Evolutionary conservation across 805 yeast species (phyloP), one percentile per base, ranked within the genome.

Genomic region (Candida ovalis): DNA sequence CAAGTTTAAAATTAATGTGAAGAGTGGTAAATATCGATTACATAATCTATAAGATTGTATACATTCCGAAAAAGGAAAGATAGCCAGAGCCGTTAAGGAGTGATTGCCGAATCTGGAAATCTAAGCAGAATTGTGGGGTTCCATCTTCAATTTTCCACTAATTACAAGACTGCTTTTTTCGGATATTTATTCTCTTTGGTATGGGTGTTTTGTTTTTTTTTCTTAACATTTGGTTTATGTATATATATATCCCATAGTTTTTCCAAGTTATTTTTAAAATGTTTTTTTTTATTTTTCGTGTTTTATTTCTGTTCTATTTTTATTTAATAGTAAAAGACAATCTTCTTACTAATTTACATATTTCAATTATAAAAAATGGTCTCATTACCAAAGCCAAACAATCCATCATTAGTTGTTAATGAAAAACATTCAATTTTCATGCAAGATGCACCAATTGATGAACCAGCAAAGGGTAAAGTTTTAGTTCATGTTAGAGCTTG

Each of bases 401-500:
- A 58, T 46, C 62, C 62, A 10, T 54, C 59, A 32, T 54, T 58
- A 33, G 55, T 49, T 33, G 59, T 55, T 19, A 58, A 58, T 24
- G 51, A 54, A 23, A 52, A 58, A 41, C 57, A 56, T 39, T 35
- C 39, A 3, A 50, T 58, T 21, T 53, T 43, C 39, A 42, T 59
- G 27, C 52, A 50, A 27, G 59, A 59, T 19, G 42, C 53, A 12
- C 58, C 59, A 30, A 48, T 54, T 24, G 48, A 37, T 2, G 41
- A 41, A 19, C 73, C 72, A 17, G 70, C 66, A 10, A 56, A 59
- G 12, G 69, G 67, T 27, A 70, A 74, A 49, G 87, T 81, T 23
- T 61, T 79, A 18, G 75, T 82, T 39, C 82, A 78, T 59, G 75
- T 82, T 39, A 71, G 78, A 51, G 80, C 82, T 44, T 82, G 87